A percentile compares a stretch with the other conserved stretches of the same genome.
phyloP scores from a whole-genome alignment of 176 grass and related monocot species.

The Triticum monococcum region DNA sequence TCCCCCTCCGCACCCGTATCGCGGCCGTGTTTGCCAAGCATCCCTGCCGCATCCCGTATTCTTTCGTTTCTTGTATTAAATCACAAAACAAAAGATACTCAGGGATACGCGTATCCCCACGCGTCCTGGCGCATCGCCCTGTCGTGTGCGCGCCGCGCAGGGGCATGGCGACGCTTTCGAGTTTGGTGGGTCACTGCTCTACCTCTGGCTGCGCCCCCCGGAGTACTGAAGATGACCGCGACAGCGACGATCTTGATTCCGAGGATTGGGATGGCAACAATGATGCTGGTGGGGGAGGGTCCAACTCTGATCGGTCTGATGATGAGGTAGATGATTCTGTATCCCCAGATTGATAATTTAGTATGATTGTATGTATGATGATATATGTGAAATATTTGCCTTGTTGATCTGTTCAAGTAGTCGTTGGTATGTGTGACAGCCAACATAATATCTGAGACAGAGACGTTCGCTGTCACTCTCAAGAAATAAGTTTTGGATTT shows the following conservation, averaged over 20 bases:
- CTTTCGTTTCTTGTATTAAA: background rate
- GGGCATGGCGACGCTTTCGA: too few relatives aligned
- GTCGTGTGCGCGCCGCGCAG: too few relatives aligned
- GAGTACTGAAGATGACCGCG: conserved; percentile 3
- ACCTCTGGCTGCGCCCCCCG: background rate
- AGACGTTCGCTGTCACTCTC: background rate
- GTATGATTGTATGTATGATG: background rate
- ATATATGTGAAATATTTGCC: background rate
- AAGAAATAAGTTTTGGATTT: background rate
- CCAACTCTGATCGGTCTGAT: conserved; percentile 43
- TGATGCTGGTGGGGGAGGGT: conserved; percentile 25
- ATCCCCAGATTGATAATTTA: background rate
- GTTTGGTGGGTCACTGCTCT: background rate
- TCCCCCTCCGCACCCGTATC: too few relatives aligned
- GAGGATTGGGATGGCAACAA: conserved; percentile 41
- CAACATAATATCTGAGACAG: background rate
- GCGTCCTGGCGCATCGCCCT: background rate
- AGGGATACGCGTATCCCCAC: background rate
- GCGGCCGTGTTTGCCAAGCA: too few relatives aligned
- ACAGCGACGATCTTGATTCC: conserved; percentile 10
- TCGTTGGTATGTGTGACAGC: background rate
- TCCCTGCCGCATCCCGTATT: too few relatives aligned
- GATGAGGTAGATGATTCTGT: conserved; percentile 48
- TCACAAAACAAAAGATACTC: background rate
- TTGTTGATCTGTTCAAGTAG: background rate